A percentile compares a stretch with the other conserved stretches of the same genome.
Conservation (phyloP, 2,329 filamentous ascomycete genomes). For the Nothophaeocryptopus gaeumannii region DNA sequence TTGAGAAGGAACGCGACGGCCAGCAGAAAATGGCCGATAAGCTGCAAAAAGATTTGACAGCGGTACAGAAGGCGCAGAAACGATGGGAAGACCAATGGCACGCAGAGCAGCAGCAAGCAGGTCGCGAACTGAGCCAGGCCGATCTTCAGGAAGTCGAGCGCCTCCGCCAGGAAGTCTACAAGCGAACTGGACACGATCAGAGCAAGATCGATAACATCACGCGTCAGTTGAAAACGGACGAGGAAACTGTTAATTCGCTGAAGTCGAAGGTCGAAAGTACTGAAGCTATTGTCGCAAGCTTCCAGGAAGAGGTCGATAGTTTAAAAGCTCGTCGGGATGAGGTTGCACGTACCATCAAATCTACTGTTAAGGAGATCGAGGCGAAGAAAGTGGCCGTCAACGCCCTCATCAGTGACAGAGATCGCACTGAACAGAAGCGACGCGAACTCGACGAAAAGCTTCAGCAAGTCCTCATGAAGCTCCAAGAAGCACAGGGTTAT, state of each 20-base stretch:
- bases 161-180: conserved; percentile 79
- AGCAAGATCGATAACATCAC: conserved; percentile 80
- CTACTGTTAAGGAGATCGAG: conserved; percentile 70
- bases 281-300: conserved; percentile 68
- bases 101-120: conserved; percentile 79
- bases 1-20: conserved; percentile 72
- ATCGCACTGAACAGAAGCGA: conserved; percentile 74
- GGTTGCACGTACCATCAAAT: conserved; percentile 61
- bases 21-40: conserved; percentile 68
- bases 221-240: conserved; percentile 85
- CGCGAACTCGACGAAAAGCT: conserved; percentile 93
- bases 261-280: conserved; percentile 82
- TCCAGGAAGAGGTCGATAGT: conserved; percentile 67
- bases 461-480: conserved; percentile 72
- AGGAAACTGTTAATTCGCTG: conserved; percentile 83
- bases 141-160: conserved; percentile 88
- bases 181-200: conserved; percentile 76
- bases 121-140: conserved; percentile 76
- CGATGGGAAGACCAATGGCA: conserved; percentile 87
- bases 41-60: conserved; percentile 73
- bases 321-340: conserved; percentile 67
- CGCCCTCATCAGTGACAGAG: conserved; percentile 75
- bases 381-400: conserved; percentile 89
- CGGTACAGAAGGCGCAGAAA: conserved; percentile 84
- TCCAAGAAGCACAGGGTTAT: conserved; percentile 82